phyloP scores from a whole-genome alignment of 2,329 filamentous ascomycete genomes.

The Myriosclerotinia curreyana region DNA sequence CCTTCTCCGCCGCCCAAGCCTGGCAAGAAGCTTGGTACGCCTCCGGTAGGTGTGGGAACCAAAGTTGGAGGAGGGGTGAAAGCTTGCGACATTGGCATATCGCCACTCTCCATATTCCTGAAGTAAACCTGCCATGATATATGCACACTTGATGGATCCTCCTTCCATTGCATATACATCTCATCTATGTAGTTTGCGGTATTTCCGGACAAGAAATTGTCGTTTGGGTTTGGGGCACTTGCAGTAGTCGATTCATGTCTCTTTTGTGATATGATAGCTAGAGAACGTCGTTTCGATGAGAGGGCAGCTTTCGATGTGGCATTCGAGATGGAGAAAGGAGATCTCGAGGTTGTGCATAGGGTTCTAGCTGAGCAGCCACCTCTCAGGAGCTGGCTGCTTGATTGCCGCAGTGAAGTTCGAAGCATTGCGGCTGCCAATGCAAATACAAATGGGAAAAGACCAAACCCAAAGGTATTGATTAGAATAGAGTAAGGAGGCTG shows the following conservation, averaged over 20 bases:
- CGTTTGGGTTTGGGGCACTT: slow-evolving; percentile 71
- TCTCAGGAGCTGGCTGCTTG: slow-evolving; percentile 61
- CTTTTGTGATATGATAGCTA: slow-evolving; percentile 48
- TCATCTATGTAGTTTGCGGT: slow-evolving; percentile 99
- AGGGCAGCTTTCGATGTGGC: slow-evolving; percentile 42
- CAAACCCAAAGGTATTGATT: slow-evolving; percentile 2
- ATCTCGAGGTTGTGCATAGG: slow-evolving; percentile 41
- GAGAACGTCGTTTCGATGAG: slow-evolving; percentile 47
- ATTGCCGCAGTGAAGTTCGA: slow-evolving; percentile 64
- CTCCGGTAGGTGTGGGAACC: slow-evolving; percentile 76
- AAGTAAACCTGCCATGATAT: slow-evolving; percentile 99
- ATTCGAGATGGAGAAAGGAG: slow-evolving; percentile 43
- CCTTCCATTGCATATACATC: slow-evolving; percentile 98
- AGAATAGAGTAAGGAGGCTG: slow-evolving; percentile 1
- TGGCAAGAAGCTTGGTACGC: slow-evolving; percentile 69
- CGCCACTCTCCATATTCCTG: slow-evolving; percentile 97
- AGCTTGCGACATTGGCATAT: slow-evolving; percentile 96
- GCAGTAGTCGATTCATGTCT: slow-evolving; percentile 55
- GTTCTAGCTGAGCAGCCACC: slow-evolving; percentile 47
- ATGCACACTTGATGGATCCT: slow-evolving; percentile 89
- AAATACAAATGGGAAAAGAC: slow-evolving; percentile 37
- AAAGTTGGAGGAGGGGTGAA: slow-evolving; percentile 95
- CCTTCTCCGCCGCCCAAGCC: slow-evolving; percentile 66
- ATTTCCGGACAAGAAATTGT: slow-evolving; percentile 95
- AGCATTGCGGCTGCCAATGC: slow-evolving; percentile 60